These are phyloP conservation scores for Ceratocystis harringtonii DNA, from an alignment of 2,329 filamentous ascomycete species.

Conservation along the genomic window DNA sequence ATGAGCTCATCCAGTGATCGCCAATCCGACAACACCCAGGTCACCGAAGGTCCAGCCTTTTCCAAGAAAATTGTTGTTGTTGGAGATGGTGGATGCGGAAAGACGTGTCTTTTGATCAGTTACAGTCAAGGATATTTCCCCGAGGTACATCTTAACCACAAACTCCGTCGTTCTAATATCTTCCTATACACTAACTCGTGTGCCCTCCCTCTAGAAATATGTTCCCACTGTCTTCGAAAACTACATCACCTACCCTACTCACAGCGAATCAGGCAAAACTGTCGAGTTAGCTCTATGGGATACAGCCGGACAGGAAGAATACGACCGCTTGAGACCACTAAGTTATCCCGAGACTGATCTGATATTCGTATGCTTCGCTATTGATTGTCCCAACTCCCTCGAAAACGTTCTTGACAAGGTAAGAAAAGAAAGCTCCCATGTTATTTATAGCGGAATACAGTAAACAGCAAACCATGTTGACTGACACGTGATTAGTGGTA, in stretches of 20 bases:
- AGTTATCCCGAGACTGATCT: slow-evolving; percentile 97
- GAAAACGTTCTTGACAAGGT: slow-evolving; percentile 99
- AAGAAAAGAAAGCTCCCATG: slow-evolving; percentile 22
- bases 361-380: slow-evolving; percentile 96
- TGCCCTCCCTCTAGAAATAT: slow-evolving; percentile 60
- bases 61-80: slow-evolving; percentile 99
- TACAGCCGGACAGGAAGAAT: slow-evolving; percentile 96
- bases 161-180: too few relatives aligned
- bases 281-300: slow-evolving; percentile 97
- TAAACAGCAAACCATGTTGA: neutral
- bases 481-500: slow-evolving; percentile 57
- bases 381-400: slow-evolving; percentile 94
- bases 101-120: slow-evolving; percentile 96
- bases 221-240: slow-evolving; percentile 99
- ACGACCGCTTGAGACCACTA: slow-evolving; percentile 84
- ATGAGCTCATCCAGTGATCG: slow-evolving; percentile 60
- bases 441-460: neutral
- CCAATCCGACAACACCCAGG: slow-evolving; percentile 65
- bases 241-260: slow-evolving; percentile 94
- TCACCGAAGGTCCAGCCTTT: slow-evolving; percentile 81
- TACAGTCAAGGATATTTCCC: slow-evolving; percentile 98
- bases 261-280: slow-evolving; percentile 75
- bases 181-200: too few relatives aligned
- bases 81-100: slow-evolving; percentile 92
- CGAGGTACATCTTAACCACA: slow-evolving; percentile 45